Percentiles rank a stretch among this genome's conserved stretches.
Evolutionary conservation across 148 eudicot species (phyloP).

Genomic region (Camellia lanceoleosa): DNA sequence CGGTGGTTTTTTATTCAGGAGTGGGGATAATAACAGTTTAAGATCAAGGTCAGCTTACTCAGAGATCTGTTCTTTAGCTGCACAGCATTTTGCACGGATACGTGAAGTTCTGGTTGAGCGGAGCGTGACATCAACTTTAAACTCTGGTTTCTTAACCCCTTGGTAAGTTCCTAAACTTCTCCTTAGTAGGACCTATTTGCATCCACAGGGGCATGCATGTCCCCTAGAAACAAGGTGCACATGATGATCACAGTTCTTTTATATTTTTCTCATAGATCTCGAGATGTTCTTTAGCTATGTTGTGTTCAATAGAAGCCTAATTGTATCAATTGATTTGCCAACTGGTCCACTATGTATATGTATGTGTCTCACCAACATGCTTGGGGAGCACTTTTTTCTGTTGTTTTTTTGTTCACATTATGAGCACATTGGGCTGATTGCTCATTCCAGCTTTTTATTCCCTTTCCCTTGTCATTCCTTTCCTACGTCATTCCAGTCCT

Average conservation of each 20-base stretch:
- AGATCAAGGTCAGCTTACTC: constrained; percentile 75
- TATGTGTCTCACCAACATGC: not conserved
- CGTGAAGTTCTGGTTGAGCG: constrained; percentile 91
- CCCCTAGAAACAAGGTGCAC: constrained; percentile 1
- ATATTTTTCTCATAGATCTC: constrained; percentile 1
- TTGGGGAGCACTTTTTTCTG: not conserved
- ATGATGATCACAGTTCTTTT: not conserved
- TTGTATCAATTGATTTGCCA: too few relatives aligned
- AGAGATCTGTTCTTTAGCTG: constrained; percentile 82
- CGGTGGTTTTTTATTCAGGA: constrained; percentile 38
- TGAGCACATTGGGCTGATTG: too few relatives aligned
- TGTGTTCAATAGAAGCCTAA: not conserved
- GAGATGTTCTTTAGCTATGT: not conserved
- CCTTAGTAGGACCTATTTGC: not conserved
- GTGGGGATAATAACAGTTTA: constrained; percentile 40
- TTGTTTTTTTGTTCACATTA: too few relatives aligned
- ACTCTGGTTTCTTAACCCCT: constrained; percentile 89
- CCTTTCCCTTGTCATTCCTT: too few relatives aligned
- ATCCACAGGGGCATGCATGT: not conserved
- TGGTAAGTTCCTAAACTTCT: constrained; percentile 47
- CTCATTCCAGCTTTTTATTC: too few relatives aligned
- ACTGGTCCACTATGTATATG: too few relatives aligned
- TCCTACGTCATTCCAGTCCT: too few relatives aligned
- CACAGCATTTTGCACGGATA: constrained; percentile 88
- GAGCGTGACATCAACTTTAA: constrained; percentile 81